These are phyloP conservation scores for Candida suzukii DNA, from an alignment of 805 yeast species.

Conservation along the genomic window DNA sequence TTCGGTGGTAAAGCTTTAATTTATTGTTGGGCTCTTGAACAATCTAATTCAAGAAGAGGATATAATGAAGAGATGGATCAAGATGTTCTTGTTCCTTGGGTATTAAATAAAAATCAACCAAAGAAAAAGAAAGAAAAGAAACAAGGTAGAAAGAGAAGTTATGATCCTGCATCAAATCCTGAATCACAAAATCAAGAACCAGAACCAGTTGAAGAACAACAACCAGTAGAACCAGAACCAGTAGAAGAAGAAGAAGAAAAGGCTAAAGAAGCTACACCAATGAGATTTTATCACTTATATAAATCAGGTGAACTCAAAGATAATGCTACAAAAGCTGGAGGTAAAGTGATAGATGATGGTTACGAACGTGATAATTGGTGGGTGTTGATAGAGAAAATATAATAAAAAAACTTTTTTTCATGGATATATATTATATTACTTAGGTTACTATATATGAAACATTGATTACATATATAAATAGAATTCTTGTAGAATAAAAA, in stretches of 20 bases:
- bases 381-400: slow-evolving; percentile 38
- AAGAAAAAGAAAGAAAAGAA: slow-evolving; percentile 25
- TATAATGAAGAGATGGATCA: slow-evolving; percentile 88
- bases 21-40: slow-evolving; percentile 97
- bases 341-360: slow-evolving; percentile 57
- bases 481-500: neutral
- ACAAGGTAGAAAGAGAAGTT: slow-evolving; percentile 1
- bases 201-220: slow-evolving; percentile 11
- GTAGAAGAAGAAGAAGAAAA: slow-evolving; percentile 8
- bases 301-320: slow-evolving; percentile 73
- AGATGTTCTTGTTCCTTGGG: slow-evolving; percentile 97
- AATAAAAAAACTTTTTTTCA: slow-evolving; percentile 4
- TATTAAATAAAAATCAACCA: slow-evolving; percentile 44
- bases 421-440: neutral
- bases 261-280: slow-evolving; percentile 20
- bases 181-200: slow-evolving; percentile 13
- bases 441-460: neutral
- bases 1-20: slow-evolving; percentile 65
- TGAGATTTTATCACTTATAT: slow-evolving; percentile 86
- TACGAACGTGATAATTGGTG: slow-evolving; percentile 97
- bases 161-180: slow-evolving; percentile 3
- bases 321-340: slow-evolving; percentile 70
- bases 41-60: slow-evolving; percentile 80
- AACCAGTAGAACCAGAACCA: slow-evolving; percentile 4
- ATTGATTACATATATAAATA: too few species aligned